Base-by-base conservation (phyloP, 2,329 filamentous ascomycete species). In the Achaetomium macrosporum region DNA sequence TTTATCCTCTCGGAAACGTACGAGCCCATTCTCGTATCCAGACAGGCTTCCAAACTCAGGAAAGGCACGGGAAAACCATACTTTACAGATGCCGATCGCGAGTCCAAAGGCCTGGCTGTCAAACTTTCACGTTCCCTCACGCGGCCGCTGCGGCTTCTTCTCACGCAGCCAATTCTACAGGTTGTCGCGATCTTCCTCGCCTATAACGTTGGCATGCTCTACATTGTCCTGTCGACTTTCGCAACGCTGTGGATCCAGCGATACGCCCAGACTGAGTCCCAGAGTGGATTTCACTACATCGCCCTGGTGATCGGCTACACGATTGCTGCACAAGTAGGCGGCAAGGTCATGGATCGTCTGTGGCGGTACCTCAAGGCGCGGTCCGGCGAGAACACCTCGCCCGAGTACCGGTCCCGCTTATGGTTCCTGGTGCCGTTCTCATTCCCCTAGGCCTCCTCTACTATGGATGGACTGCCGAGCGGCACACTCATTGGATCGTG, bases 251-350 rank as follows among this genome's bases (percentile, higher is more conserved):
- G 33, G 16, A 25, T 37, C 13, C 10, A 46, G 17, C 33, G 33
- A 3, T 46, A 46, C 44, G 17, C 8, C 44, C 17, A 46, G 33
- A 37, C 44, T 5, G 44, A 37, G 13, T 12, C 44, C 17, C 44
- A 46, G 44, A 46, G 33, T 10, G 44, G 44, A 16, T n/a, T 46
- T 8, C 33, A 46, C 19, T 46, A 46, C 33, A 36, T 46, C 33
- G 44, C 44, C 17, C 19, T 46, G 12, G 44, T 37, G 5, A 46
- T 46, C 44, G 44, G 44, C 19, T 37, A 46, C 44, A 37, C 33
- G 29, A 13, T 37, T 13, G 44, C 44, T 15, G 33, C 33, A 8
- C 33, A 37, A 10, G 19, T 37, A 13, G 44, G 44, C 44, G 44
- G 10, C 33, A 25, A 29, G 17, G 33, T 16, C 17, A 46, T 25